A percentile compares a stretch with the other conserved stretches of the same genome.
phyloP scores from a whole-genome alignment of 2,329 filamentous ascomycete genomes.

The Sporothrix pallida region DNA sequence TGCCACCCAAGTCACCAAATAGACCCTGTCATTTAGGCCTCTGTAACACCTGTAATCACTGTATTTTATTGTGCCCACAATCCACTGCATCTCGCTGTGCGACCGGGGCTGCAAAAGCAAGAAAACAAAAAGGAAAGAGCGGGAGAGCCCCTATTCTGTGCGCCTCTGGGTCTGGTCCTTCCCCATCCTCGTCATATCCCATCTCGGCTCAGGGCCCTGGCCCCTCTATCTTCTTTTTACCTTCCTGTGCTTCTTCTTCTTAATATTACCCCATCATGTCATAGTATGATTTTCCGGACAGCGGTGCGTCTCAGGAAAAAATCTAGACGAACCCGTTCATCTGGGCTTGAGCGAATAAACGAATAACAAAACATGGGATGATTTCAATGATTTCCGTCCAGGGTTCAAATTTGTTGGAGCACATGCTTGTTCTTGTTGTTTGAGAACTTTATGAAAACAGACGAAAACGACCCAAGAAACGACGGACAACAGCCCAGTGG shows the following conservation, averaged over 20 bases:
- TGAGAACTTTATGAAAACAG: background rate
- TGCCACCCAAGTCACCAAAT: too few species aligned
- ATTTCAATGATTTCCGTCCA: background rate
- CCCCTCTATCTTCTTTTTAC: background rate
- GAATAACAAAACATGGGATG: background rate
- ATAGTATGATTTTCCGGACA: slow-evolving; percentile 7
- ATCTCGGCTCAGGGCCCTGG: background rate
- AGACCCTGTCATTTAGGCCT: background rate
- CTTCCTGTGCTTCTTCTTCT: background rate
- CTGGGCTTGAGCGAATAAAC: too few species aligned
- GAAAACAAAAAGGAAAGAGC: background rate
- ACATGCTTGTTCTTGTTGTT: slow-evolving; percentile 7
- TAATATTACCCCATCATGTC: background rate
- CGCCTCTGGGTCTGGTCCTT: background rate
- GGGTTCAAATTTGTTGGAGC: background rate
- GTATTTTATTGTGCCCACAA: background rate
- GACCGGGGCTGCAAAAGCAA: background rate
- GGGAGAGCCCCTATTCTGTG: background rate
- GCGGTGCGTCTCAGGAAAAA: slow-evolving; percentile 10
- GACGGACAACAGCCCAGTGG: background rate
- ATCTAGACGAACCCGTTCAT: background rate
- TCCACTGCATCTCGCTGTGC: background rate
- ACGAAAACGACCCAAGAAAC: background rate
- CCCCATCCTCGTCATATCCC: background rate
- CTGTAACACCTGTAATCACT: background rate